Conservation (phyloP, 75 land plant species). For the Chamaecyparis obtusa region DNA sequence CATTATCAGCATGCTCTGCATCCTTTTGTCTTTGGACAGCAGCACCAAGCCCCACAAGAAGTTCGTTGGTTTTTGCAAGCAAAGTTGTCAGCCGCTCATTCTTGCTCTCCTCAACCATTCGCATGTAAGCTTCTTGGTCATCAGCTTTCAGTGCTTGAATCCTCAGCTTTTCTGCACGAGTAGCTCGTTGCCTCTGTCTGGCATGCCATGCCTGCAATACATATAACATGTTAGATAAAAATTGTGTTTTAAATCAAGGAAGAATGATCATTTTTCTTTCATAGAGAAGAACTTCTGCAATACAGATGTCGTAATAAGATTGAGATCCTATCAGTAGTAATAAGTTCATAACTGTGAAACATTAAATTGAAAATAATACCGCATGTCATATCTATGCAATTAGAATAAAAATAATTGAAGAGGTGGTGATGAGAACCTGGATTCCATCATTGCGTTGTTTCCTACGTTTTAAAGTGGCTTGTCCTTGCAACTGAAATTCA, state of each 20-base stretch:
- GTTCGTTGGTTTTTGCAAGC: conserved; percentile 81
- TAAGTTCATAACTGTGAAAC: not conserved
- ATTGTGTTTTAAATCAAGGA: not conserved
- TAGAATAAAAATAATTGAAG: not conserved
- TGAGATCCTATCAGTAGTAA: not conserved
- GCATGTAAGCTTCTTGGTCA: conserved; percentile 99
- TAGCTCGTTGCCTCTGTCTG: conserved; percentile 87
- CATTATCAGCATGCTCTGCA: conserved; percentile 62
- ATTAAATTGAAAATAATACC: not conserved
- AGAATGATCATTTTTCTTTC: not conserved
- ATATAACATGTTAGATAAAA: not conserved
- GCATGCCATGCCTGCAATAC: conserved; percentile 86
- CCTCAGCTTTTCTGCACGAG: conserved; percentile 82
- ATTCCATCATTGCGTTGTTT: conserved; percentile 95
- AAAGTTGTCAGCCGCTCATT: conserved; percentile 90
- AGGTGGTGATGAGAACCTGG: conserved; percentile 33
- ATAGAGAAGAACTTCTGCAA: not conserved
- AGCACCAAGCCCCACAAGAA: conserved; percentile 85
- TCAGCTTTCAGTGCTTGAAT: conserved; percentile 94
- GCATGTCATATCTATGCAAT: not conserved
- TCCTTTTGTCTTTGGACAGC: conserved; percentile 95
- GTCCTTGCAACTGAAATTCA: conserved; percentile 71
- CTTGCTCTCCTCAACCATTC: conserved; percentile 96
- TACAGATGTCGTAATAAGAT: not conserved
- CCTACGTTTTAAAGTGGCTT: conserved; percentile 66